Evolutionary conservation across 2,329 filamentous ascomycete genomes (phyloP).

Genomic region (Exserohilum rostratum): DNA sequence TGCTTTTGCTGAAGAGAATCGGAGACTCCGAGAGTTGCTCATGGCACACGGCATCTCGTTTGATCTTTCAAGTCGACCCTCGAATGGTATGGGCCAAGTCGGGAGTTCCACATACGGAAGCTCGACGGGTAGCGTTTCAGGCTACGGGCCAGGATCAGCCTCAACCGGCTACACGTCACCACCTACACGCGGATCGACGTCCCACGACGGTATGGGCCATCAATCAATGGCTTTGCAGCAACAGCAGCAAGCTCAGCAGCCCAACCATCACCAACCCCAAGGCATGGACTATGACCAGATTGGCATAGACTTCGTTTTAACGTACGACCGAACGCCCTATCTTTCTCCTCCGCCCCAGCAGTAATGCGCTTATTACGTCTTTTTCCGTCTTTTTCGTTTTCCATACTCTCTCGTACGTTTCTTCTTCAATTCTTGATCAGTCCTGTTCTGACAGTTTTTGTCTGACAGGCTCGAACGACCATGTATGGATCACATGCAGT

Average conservation of each 20-base stretch:
- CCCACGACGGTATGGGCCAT: slow-evolving; percentile 34
- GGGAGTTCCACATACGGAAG: slow-evolving; percentile 51
- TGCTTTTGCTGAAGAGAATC: slow-evolving; percentile 77
- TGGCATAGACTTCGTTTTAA: slow-evolving; percentile 88
- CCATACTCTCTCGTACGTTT: slow-evolving; percentile 32
- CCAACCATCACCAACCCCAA: slow-evolving; percentile 39
- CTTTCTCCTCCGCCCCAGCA: slow-evolving; percentile 50
- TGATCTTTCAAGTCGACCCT: slow-evolving; percentile 51
- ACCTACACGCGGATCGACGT: slow-evolving; percentile 40
- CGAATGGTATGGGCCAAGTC: slow-evolving; percentile 42
- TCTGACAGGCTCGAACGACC: slow-evolving; percentile 78
- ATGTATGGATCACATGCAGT: slow-evolving; percentile 90
- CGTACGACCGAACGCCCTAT: slow-evolving; percentile 77
- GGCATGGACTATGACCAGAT: slow-evolving; percentile 77
- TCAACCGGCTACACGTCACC: slow-evolving; percentile 57
- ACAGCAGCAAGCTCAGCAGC: slow-evolving; percentile 22
- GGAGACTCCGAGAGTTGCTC: slow-evolving; percentile 69
- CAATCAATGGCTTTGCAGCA: slow-evolving; percentile 23
- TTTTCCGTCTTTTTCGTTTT: slow-evolving; percentile 19
- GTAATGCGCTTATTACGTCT: slow-evolving; percentile 35
- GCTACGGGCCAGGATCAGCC: slow-evolving; percentile 59
- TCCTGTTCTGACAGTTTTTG: slow-evolving; percentile 40
- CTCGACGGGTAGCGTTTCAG: slow-evolving; percentile 64
- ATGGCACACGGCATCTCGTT: slow-evolving; percentile 64
- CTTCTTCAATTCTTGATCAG: slow-evolving; percentile 26